Evolutionary conservation across 1,139 yeast genomes (phyloP), one percentile per base, ranked within the genome.

Genomic region (Insectozyma bohioensis): DNA sequence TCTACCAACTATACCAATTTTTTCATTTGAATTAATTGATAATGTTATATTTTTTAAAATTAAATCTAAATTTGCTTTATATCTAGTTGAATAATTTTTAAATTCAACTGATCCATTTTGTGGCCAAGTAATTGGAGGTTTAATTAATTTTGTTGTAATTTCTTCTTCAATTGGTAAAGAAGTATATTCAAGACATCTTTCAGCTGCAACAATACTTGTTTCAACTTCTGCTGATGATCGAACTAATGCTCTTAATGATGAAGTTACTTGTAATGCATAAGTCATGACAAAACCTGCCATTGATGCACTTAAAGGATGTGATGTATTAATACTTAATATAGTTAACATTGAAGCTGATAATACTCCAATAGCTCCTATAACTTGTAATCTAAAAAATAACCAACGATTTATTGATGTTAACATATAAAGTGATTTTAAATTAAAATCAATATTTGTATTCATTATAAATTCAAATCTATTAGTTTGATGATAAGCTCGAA

Each of bases 391-490:
- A 43, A 58, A 51, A 4, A 58, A 53, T 21, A 62, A 47, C 69
- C 69, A 63, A 36, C 67, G 52, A 28, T 55, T 58, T 23, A 22
- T 52, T 45, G 49, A 42, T 44, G 80, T 59, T 30, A 72, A 63
- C 56, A 78, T 61, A 51, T 73, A 79, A 18, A 72, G 61, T 11
- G 85, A 75, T 40, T 77, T 74, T 43, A 81, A 59, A 54, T 83
- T 78, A 49, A 75, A 76, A 43, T 83, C 82, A 27, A 85, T 65
- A 39, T 81, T 79, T 33, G 73, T 70, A 39, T 70, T 73, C 47
- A 79, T 79, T 35, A 77, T 63, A 36, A 61, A 69, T 27, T 61
- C 62, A 51, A 81, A 82, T 41, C 86, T 67, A 4, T 58, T 64
- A 17, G 57, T 51, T 40, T 80, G 84, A 16, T 63, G 46, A 42